Percentiles rank a stretch among this genome's conserved stretches.
phyloP scores from a whole-genome alignment of 75 land plant genomes.

The Pinus tabuliformis region DNA sequence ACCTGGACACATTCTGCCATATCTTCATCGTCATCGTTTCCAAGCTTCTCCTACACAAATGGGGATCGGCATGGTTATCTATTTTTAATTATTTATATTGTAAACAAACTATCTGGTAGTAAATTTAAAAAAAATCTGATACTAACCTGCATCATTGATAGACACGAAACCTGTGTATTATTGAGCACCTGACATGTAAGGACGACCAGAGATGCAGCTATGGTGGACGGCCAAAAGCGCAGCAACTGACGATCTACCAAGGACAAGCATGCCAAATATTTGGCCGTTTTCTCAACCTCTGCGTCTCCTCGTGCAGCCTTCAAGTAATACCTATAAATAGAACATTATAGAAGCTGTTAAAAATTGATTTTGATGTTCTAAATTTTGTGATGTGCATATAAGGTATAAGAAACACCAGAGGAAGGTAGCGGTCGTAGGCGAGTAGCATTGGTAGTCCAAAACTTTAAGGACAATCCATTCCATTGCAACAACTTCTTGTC shows the following conservation, averaged over 20 bases:
- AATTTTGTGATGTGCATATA: background rate
- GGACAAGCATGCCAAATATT: constrained; percentile 39
- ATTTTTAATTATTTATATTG: background rate
- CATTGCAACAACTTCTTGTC: constrained; percentile 69
- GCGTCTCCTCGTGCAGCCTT: constrained; percentile 44
- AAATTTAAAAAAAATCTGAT: background rate
- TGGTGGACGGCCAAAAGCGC: constrained; percentile 53
- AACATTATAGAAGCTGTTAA: background rate
- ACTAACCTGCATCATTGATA: constrained; percentile 37
- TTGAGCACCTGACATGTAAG: constrained; percentile 31
- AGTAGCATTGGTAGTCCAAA: constrained; percentile 53
- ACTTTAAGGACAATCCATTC: constrained; percentile 62
- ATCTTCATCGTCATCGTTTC: constrained; percentile 31
- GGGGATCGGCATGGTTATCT: background rate
- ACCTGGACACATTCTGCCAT: constrained; percentile 61
- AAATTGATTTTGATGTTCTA: background rate
- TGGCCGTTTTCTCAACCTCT: constrained; percentile 35
- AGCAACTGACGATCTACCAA: constrained; percentile 45
- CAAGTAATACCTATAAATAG: constrained; percentile 50
- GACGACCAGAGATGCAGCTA: constrained; percentile 56
- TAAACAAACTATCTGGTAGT: background rate
- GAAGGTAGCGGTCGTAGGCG: constrained; percentile 58
- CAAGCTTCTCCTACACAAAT: constrained; percentile 33
- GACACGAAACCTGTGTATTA: constrained; percentile 17
- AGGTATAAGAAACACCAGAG: constrained; percentile 32